These are phyloP conservation scores for Cardamine chenopodiifolia DNA, from an alignment of 345 rosid genomes.

Conservation along the genomic window DNA sequence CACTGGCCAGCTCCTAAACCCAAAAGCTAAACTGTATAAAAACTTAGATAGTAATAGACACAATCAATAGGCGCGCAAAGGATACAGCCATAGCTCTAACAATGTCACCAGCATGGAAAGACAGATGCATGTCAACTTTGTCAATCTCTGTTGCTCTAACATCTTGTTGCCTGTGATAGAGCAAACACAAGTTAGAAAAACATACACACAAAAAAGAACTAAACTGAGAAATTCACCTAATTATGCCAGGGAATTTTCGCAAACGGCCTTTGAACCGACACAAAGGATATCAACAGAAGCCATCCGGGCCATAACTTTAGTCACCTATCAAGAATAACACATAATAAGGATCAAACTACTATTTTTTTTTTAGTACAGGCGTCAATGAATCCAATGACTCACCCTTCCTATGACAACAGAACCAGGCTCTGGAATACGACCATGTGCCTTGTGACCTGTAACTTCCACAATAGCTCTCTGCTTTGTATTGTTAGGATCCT, in stretches of 20 bases:
- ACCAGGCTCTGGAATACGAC: conserved; percentile 81
- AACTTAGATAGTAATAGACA: too few species aligned
- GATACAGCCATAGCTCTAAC: conserved; percentile 92
- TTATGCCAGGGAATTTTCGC: conserved; percentile 79
- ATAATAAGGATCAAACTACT: neutral
- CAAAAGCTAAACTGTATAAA: neutral
- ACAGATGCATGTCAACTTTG: conserved; percentile 82
- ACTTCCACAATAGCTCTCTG: conserved; percentile 86
- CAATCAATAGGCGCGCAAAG: conserved; percentile 35
- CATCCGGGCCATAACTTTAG: conserved; percentile 81
- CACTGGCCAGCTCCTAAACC: neutral
- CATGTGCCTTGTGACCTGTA: conserved; percentile 80
- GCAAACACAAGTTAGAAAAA: conserved; percentile 5
- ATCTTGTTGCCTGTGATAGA: conserved; percentile 74
- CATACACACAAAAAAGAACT: neutral
- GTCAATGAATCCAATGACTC: conserved; percentile 35
- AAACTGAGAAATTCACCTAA: conserved; percentile 51
- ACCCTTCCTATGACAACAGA: conserved; percentile 82
- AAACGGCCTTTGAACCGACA: conserved; percentile 74
- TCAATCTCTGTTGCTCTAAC: conserved; percentile 93
- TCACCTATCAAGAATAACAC: conserved; percentile 48
- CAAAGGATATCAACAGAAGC: conserved; percentile 86
- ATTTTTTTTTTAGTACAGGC: neutral
- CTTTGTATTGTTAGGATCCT: neutral
- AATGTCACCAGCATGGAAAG: conserved; percentile 85